Conservation (phyloP, 2,329 filamentous ascomycete genomes). For the Scytalidium sp. region DNA sequence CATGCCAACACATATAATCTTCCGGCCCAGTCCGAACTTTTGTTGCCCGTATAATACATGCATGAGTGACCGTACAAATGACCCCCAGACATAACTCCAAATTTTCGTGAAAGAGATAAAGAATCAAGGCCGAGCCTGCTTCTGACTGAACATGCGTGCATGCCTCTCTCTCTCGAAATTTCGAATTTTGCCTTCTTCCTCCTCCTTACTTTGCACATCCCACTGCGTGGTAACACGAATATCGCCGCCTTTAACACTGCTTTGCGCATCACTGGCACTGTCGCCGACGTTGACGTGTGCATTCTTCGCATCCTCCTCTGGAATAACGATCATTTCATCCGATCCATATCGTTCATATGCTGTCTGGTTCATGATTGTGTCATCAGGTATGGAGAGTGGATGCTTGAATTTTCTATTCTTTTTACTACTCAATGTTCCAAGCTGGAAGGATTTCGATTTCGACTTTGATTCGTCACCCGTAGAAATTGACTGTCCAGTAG, state of each 20-base stretch:
- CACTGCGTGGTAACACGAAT: background rate
- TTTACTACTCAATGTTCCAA: background rate
- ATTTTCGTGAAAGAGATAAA: no score
- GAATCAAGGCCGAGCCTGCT: background rate
- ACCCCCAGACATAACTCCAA: no score
- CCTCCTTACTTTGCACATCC: background rate
- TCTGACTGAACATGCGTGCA: background rate
- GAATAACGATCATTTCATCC: background rate
- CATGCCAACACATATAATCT: no score
- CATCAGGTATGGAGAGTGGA: background rate
- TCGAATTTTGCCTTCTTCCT: background rate
- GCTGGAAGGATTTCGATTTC: background rate
- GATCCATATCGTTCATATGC: background rate
- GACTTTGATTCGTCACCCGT: background rate
- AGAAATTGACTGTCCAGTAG: background rate
- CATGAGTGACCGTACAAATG: background rate
- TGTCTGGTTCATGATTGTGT: background rate
- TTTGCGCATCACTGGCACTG: background rate
- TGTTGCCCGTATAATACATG: background rate
- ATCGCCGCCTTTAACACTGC: background rate
- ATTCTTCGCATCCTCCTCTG: background rate
- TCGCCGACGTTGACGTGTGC: background rate
- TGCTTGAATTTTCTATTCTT: background rate
- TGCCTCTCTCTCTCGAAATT: background rate
- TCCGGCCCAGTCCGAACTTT: no score